Base-by-base conservation (phyloP, 2,329 filamentous ascomycete species). In the Grosmannia serpens region DNA sequence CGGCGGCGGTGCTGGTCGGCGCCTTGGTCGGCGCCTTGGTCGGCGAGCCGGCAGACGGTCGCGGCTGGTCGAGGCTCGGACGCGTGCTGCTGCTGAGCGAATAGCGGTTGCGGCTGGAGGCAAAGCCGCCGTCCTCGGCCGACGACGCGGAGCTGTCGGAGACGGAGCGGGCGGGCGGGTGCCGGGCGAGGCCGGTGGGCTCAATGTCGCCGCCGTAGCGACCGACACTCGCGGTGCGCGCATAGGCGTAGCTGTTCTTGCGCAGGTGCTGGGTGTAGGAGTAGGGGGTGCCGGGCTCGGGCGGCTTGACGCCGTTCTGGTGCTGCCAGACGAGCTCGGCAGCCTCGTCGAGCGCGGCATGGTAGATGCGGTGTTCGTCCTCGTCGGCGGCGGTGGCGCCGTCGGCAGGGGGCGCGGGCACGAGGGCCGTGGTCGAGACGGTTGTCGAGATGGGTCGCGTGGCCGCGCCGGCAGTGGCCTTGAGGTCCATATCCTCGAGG, bases 271-370 rank as follows among this genome's bases (percentile, higher is more conserved):
- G 77, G 62, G 78, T 83, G 70, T 91, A 91, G 35, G 77, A 77
- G 65, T 84, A 87, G 11, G 86, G 82, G 1, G 83, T 81, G 50
- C 83, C 79, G 3, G 86, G 85, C 61, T 79, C 75, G n/a, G 74
- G 74, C 1, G 74, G 70, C 60, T 75, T 73, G 58, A 77, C 70
- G 9, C 80, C 81, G 63, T 89, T 80, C 67, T 86, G 78, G 67
- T 92, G 88, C 66, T 85, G 83, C 80, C 83, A 91, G 50, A 92
- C 88, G 52, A 92, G 76, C 68, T 91, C 87, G 1, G 87, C 85
- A 13, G 88, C 88, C 69, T 92, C 88, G 60, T 89, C 77, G 61
- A 89, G 83, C 33, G 88, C 88, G 47, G 86, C 85, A 15, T 81
- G 75, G 68, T 88, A 87, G 54, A 91, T 69, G 51, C 80, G 81